phyloP scores from a whole-genome alignment of 73 alveolate species.

The Urostyla sp. region DNA sequence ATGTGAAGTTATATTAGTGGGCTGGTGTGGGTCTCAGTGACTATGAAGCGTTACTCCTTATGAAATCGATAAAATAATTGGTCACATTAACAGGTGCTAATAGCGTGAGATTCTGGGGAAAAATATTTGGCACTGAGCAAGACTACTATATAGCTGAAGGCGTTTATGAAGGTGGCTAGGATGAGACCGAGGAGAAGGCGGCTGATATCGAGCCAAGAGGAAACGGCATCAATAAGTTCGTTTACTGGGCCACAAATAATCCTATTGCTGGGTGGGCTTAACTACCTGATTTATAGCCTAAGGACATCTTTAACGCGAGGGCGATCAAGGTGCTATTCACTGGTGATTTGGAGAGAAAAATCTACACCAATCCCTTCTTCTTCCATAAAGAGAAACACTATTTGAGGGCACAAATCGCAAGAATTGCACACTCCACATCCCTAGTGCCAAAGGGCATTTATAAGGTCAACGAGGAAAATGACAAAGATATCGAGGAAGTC shows the following conservation, averaged over 20 bases:
- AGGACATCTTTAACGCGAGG: slow-evolving; percentile 77
- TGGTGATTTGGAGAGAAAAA: slow-evolving; percentile 82
- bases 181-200: slow-evolving; percentile 69
- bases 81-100: slow-evolving; percentile 46
- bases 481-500: slow-evolving; percentile 83
- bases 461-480: slow-evolving; percentile 83
- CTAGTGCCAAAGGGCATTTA: slow-evolving; percentile 95
- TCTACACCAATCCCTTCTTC: slow-evolving; percentile 89
- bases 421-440: slow-evolving; percentile 90
- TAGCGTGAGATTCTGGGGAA: slow-evolving; percentile 84
- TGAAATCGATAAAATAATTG: slow-evolving; percentile 60
- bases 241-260: slow-evolving; percentile 80
- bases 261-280: slow-evolving; percentile 74
- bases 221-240: slow-evolving; percentile 79
- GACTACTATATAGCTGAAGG: slow-evolving; percentile 92
- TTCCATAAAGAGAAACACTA: slow-evolving; percentile 95
- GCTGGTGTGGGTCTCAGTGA: slow-evolving; percentile 93
- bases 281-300: slow-evolving; percentile 84
- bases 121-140: slow-evolving; percentile 78
- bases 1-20: slow-evolving; percentile 70
- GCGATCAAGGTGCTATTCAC: slow-evolving; percentile 77
- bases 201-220: slow-evolving; percentile 79
- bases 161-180: slow-evolving; percentile 64
- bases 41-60: slow-evolving; percentile 65
- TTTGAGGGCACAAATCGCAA: slow-evolving; percentile 91